Conservation (phyloP, 2,329 filamentous ascomycete species). For the Sarocladium kiliense region DNA sequence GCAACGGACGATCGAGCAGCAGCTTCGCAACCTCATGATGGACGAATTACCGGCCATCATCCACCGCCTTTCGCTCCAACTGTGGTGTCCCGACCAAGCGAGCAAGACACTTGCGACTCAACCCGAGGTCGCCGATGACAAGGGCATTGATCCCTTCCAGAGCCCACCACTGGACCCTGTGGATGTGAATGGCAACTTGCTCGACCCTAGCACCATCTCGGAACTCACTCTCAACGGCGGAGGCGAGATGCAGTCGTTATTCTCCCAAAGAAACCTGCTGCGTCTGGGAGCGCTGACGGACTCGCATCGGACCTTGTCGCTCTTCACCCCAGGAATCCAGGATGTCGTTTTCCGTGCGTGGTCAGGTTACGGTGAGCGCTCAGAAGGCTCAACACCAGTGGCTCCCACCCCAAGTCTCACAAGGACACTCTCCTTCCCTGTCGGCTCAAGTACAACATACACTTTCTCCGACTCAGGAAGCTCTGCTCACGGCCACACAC, state of each 20-base stretch:
- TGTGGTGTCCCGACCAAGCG: constrained; percentile 83
- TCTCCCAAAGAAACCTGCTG: constrained; percentile 91
- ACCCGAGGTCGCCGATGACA: constrained; percentile 45
- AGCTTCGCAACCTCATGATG: constrained; percentile 92
- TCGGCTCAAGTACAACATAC: constrained; percentile 59
- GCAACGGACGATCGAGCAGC: constrained; percentile 91
- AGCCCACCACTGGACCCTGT: constrained; percentile 78
- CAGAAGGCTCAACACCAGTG: constrained; percentile 50
- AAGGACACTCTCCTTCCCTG: constrained; percentile 57
- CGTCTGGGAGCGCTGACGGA: constrained; percentile 78
- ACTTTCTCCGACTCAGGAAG: constrained; percentile 71
- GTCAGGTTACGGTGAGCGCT: constrained; percentile 71
- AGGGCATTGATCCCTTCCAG: constrained; percentile 72
- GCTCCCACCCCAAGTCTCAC: constrained; percentile 48
- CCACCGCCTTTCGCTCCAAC: constrained; percentile 78
- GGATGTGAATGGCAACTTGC: constrained; percentile 70
- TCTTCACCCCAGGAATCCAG: constrained; percentile 86
- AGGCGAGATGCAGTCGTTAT: constrained; percentile 79
- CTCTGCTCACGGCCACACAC: constrained; percentile 53
- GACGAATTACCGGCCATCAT: constrained; percentile 96
- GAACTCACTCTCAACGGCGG: constrained; percentile 74
- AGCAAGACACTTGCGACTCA: constrained; percentile 42
- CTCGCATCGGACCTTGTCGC: constrained; percentile 82
- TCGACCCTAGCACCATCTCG: constrained; percentile 71
- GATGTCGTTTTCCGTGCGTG: constrained; percentile 91